Conservation (phyloP, 371 early-diverging fungal genomes). For the Coemansia sp. region DNA sequence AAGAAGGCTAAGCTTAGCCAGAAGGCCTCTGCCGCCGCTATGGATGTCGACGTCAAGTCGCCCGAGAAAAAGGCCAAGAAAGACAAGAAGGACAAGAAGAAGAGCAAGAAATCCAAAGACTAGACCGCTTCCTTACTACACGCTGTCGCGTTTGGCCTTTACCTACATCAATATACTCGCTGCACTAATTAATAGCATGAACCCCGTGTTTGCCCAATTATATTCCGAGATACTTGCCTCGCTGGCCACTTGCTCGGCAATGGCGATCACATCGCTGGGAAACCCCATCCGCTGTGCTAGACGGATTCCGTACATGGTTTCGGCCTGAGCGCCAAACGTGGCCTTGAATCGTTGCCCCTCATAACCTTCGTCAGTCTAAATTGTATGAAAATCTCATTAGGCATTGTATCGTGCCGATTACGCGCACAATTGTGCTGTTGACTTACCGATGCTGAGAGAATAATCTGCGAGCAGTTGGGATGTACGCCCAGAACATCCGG, state of each 20-base stretch:
- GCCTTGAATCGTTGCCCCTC: conserved; percentile 23
- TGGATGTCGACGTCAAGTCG: conserved; percentile 10
- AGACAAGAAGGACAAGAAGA: conserved; percentile 15
- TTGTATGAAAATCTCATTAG: background rate
- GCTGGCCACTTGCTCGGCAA: conserved; percentile 37
- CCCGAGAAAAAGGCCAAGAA: conserved; percentile 20
- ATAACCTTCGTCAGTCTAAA: background rate
- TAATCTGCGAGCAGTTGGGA: conserved; percentile 21
- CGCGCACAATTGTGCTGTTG: background rate
- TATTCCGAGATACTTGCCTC: conserved; percentile 9
- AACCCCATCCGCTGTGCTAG: conserved; percentile 40
- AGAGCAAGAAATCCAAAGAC: background rate
- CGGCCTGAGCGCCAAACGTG: conserved; percentile 12
- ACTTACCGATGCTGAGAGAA: conserved; percentile 30
- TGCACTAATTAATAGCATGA: background rate
- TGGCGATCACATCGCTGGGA: conserved; percentile 24
- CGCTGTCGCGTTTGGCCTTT: background rate
- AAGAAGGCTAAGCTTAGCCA: conserved; percentile 2
- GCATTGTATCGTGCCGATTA: background rate
- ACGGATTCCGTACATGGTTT: conserved; percentile 40
- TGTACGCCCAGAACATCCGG: conserved; percentile 24
- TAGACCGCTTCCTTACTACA: background rate
- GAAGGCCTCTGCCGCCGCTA: background rate
- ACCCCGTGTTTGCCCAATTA: background rate
- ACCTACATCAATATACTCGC: too few species aligned